Percentiles rank a stretch among this genome's conserved stretches.
Evolutionary conservation across 495 filamentous ascomycete genomes (phyloP).

Genomic region (Aspergillus nidulans): DNA sequence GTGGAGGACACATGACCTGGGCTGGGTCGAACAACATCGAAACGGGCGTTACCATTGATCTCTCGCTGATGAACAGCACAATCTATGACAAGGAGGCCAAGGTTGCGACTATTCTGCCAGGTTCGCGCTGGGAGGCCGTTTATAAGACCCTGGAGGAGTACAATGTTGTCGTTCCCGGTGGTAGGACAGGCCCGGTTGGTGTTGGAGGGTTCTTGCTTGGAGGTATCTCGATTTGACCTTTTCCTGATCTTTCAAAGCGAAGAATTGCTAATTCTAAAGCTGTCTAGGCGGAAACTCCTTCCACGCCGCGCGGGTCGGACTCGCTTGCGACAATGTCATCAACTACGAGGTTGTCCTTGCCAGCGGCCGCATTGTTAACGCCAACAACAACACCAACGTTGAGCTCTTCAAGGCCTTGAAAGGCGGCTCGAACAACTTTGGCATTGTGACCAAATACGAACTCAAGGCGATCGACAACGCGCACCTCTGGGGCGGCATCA

Average conservation of each 20-base stretch:
- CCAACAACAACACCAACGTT: constrained; percentile 32
- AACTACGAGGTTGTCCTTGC: constrained; percentile 52
- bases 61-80: constrained; percentile 39
- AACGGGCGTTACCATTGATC: constrained; percentile 49
- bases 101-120: constrained; percentile 38
- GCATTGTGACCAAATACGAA: constrained; percentile 48
- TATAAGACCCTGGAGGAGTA: constrained; percentile 32
- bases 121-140: constrained; percentile 41
- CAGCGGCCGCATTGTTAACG: constrained; percentile 43
- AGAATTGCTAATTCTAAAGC: background rate
- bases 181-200: constrained; percentile 37
- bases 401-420: constrained; percentile 54
- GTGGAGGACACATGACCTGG: constrained; percentile 44
- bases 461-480: constrained; percentile 32
- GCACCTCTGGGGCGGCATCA: constrained; percentile 36
- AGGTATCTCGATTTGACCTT: constrained; percentile 20
- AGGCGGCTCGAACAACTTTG: constrained; percentile 52
- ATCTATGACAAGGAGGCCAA: constrained; percentile 34
- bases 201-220: constrained; percentile 40
- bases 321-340: constrained; percentile 44
- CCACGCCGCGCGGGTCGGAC: constrained; percentile 36
- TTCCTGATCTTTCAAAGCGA: no score
- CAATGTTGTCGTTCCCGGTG: constrained; percentile 34
- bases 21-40: constrained; percentile 34
- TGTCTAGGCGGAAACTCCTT: constrained; percentile 36